phyloP scores from a whole-genome alignment of 495 filamentous ascomycete species.

The Jackrogersella multiformis region DNA sequence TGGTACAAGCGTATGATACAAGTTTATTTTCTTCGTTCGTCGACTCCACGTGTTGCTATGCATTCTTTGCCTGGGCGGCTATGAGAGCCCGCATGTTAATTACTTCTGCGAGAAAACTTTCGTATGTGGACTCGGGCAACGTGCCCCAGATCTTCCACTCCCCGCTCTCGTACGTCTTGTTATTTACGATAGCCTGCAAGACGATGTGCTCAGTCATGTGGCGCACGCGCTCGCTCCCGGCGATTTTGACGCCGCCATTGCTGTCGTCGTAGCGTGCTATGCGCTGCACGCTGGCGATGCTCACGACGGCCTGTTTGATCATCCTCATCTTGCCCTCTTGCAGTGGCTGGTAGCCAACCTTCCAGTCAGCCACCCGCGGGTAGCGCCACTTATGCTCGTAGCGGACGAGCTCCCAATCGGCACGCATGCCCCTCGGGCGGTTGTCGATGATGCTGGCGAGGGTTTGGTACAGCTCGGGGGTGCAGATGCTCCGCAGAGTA shows the following conservation, averaged over 20 bases:
- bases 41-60: not conserved
- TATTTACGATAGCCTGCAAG: constrained; percentile 67
- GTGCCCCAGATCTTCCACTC: constrained; percentile 84
- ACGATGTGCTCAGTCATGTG: constrained; percentile 82
- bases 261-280: constrained; percentile 53
- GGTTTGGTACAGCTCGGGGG: constrained; percentile 64
- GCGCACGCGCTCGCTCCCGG: constrained; percentile 64
- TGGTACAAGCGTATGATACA: constrained; percentile 4
- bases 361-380: constrained; percentile 70
- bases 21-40: not conserved
- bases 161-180: constrained; percentile 58
- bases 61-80: not conserved
- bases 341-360: constrained; percentile 60
- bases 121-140: constrained; percentile 65
- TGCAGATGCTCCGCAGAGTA: constrained; percentile 67
- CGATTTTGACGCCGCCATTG: constrained; percentile 44
- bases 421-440: constrained; percentile 58
- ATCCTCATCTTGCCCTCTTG: constrained; percentile 43
- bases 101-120: constrained; percentile 57
- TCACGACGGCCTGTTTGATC: constrained; percentile 76
- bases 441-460: constrained; percentile 64
- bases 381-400: constrained; percentile 59
- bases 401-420: constrained; percentile 73
- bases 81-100: too few relatives aligned
- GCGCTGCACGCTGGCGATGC: constrained; percentile 73